phyloP scores from a whole-genome alignment of 495 filamentous ascomycete genomes.

The Venustampulla echinocandica region DNA sequence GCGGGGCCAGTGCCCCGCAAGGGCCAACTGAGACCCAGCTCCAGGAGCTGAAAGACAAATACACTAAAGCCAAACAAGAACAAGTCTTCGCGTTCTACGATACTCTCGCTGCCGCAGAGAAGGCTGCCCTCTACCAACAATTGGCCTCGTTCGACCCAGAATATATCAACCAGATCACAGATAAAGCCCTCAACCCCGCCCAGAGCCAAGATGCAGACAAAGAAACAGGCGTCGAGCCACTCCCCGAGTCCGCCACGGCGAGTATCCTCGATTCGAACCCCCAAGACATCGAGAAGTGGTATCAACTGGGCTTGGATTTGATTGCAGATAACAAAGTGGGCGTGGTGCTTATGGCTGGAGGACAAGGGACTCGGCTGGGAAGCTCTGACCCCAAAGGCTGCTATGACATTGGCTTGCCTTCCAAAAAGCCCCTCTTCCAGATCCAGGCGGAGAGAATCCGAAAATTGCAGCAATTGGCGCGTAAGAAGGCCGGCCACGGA shows the following conservation, averaged over 20 bases:
- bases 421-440: constrained; percentile 91
- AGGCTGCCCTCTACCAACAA: constrained; percentile 73
- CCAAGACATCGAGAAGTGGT: constrained; percentile 76
- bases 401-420: constrained; percentile 90
- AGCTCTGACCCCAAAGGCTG: constrained; percentile 95
- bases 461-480: constrained; percentile 78
- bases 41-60: constrained; percentile 66
- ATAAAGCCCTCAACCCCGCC: constrained; percentile 73
- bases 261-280: constrained; percentile 85
- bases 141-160: constrained; percentile 69
- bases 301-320: constrained; percentile 70
- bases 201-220: constrained; percentile 44
- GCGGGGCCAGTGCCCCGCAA: constrained; percentile 33
- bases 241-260: constrained; percentile 80
- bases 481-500: constrained; percentile 52
- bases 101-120: constrained; percentile 59
- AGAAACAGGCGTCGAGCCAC: constrained; percentile 66
- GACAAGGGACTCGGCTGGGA: constrained; percentile 89
- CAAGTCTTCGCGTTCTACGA: constrained; percentile 93
- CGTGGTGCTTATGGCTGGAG: constrained; percentile 94
- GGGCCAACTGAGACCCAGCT: constrained; percentile 68
- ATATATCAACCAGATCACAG: constrained; percentile 74
- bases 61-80: constrained; percentile 68
- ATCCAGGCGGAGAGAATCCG: constrained; percentile 90
- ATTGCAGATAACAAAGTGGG: constrained; percentile 86